Evolutionary conservation across 177 flowering plant species (phyloP).

Genomic region (Vitis hybrid): DNA sequence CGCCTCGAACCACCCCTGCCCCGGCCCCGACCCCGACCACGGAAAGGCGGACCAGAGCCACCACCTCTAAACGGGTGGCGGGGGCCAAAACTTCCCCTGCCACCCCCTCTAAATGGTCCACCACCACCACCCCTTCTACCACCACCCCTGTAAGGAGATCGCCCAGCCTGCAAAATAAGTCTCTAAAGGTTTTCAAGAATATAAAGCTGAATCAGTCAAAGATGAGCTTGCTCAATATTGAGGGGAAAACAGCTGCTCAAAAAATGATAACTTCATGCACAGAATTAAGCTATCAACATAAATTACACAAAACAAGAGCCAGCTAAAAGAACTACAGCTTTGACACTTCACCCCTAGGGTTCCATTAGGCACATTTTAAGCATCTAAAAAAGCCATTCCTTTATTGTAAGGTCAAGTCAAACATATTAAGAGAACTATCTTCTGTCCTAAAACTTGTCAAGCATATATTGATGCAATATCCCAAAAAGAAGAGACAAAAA

Average conservation of each 20-base stretch:
- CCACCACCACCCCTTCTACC: slow-evolving; percentile 45
- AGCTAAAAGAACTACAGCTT: not conserved
- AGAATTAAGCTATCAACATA: not conserved
- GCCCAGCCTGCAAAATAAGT: slow-evolving; percentile 37
- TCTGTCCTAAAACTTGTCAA: no score
- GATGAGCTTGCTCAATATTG: not conserved
- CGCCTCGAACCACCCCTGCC: slow-evolving; percentile 35
- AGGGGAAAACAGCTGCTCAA: not conserved
- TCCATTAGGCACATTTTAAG: no score
- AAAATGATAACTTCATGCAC: not conserved
- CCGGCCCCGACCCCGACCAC: slow-evolving; percentile 41
- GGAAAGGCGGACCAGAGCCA: slow-evolving; percentile 19
- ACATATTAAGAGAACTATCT: no score
- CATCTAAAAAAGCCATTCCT: no score
- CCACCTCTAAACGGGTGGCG: slow-evolving; percentile 33
- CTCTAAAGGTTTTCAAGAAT: slow-evolving; percentile 4
- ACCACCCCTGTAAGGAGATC: slow-evolving; percentile 40
- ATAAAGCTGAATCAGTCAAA: not conserved
- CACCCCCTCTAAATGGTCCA: not conserved
- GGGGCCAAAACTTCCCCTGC: slow-evolving; percentile 15
- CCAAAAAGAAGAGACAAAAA: no score
- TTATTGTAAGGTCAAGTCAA: no score
- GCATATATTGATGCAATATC: no score
- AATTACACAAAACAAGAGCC: not conserved
- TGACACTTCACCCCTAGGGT: no score